Percentiles rank a stretch among this genome's conserved stretches.
Conservation (phyloP, 2,329 filamentous ascomycete genomes). For the Cryphonectria carpinicola region DNA sequence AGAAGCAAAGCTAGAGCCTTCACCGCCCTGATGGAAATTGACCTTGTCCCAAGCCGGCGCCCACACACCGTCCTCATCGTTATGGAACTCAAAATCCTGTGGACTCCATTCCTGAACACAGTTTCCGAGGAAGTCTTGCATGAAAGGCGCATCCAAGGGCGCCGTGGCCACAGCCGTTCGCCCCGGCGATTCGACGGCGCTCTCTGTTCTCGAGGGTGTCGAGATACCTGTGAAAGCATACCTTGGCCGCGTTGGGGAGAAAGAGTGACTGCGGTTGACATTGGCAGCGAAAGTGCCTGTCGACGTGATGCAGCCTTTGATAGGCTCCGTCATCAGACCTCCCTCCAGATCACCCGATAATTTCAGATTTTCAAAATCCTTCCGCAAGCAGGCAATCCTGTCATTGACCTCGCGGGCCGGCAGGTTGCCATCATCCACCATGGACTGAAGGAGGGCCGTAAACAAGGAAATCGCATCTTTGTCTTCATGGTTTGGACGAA, state of each 20-base stretch:
- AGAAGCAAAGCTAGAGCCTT: not conserved
- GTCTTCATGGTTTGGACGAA: constrained; percentile 32
- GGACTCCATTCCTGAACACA: constrained; percentile 10
- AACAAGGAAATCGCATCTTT: constrained; percentile 32
- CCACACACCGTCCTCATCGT: constrained; percentile 1
- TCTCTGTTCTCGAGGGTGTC: not conserved
- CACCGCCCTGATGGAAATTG: constrained; percentile 3
- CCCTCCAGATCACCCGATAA: not conserved
- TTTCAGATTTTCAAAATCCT: constrained; percentile 27
- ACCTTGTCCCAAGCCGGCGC: constrained; percentile 9
- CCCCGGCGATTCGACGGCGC: not conserved
- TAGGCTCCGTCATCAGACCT: constrained; percentile 7
- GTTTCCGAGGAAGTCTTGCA: constrained; percentile 17
- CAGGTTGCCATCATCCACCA: constrained; percentile 37
- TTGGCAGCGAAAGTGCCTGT: constrained; percentile 21
- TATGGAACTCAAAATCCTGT: constrained; percentile 11
- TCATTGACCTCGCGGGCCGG: constrained; percentile 35
- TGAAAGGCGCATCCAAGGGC: constrained; percentile 13
- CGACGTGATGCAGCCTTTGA: constrained; percentile 12
- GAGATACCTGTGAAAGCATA: not conserved
- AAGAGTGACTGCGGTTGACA: not conserved
- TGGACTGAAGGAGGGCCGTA: constrained; percentile 33
- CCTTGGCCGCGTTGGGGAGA: not conserved
- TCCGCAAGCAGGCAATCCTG: constrained; percentile 29
- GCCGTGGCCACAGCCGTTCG: constrained; percentile 2